Evolutionary conservation across 2,329 filamentous ascomycete genomes (phyloP), one percentile per base, ranked within the genome.

Genomic region (Dothiorella sarmentorum): DNA sequence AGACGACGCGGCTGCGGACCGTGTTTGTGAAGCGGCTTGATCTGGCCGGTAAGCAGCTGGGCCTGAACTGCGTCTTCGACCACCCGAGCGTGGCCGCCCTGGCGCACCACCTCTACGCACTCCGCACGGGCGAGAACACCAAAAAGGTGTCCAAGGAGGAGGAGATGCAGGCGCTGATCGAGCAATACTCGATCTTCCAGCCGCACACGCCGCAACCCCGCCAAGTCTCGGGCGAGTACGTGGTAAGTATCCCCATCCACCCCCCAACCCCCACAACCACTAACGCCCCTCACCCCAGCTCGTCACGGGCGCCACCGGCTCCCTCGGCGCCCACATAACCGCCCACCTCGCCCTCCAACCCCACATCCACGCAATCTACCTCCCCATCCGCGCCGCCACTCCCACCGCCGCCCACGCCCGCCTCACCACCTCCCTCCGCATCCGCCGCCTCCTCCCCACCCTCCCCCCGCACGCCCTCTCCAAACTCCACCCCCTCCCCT

Each of bases 281-380:
- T 53, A 27, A 53, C 35, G 13, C 69, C 85, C 1, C 1, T 13
- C 29, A 29, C 13, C 15, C 7, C 22, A 53, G 49, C 20, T 53
- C 33, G 68, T 89, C 3, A 89, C 86, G 0, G 86, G 86, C 1
- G 80, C 81, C 0, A 89, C 86, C 0, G 86, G 86, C 1, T 85
- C 85, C 1, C 75, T 89, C 0, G 86, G 86, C 1, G 77, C 82
- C 0, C 84, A 87, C 63, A 73, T 86, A 1, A 75, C 84, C 1
- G 63, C 69, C 1, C 68, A 74, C 31, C 63, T 76, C 4, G 65
- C 71, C 20, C 59, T 40, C 9, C 65, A 65, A 1, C 56, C 65
- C 7, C 60, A 66, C 29, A 69, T 75, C 5, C 58, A 65, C 4
- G 71, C 71, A 6, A 71, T 85, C 1, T 83, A 81, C 72, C 80